A percentile compares a stretch with the other conserved stretches of the same genome.
phyloP scores from a whole-genome alignment of 2,329 filamentous ascomycete genomes.

The Xylaria digitata region DNA sequence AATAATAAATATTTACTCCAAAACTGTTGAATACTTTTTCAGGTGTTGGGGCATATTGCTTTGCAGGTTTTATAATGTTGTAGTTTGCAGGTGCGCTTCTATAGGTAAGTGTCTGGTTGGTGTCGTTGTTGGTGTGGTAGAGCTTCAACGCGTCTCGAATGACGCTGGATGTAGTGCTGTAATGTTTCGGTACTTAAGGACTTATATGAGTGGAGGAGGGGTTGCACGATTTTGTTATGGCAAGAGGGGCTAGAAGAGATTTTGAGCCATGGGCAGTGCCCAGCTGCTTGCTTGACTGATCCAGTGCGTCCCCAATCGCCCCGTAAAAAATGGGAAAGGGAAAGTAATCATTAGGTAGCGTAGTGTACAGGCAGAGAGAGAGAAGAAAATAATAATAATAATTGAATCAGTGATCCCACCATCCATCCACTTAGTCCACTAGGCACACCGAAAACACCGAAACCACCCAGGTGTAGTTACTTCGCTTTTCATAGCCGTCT shows the following conservation, averaged over 20 bases:
- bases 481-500: neutral
- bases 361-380: neutral
- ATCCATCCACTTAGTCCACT: conserved; percentile 10
- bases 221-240: conserved; percentile 20
- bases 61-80: neutral
- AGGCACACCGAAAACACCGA: neutral
- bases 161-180: too few species aligned
- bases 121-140: neutral
- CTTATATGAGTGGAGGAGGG: conserved; percentile 23
- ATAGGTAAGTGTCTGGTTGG: too few species aligned
- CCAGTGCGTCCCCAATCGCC: conserved; percentile 23
- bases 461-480: neutral
- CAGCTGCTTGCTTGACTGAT: conserved; percentile 16
- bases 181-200: conserved; percentile 18
- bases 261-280: conserved; percentile 23
- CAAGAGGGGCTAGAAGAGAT: conserved; percentile 31
- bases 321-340: conserved; percentile 26
- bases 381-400: conserved; percentile 1
- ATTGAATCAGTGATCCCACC: conserved; percentile 33
- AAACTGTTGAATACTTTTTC: neutral
- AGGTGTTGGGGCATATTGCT: too few species aligned
- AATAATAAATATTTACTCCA: neutral
- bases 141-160: too few species aligned
- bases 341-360: neutral
- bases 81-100: neutral